Evolutionary conservation across 345 rosid genomes (phyloP).

Genomic region (thale cress (Arabidopsis thaliana)): DNA sequence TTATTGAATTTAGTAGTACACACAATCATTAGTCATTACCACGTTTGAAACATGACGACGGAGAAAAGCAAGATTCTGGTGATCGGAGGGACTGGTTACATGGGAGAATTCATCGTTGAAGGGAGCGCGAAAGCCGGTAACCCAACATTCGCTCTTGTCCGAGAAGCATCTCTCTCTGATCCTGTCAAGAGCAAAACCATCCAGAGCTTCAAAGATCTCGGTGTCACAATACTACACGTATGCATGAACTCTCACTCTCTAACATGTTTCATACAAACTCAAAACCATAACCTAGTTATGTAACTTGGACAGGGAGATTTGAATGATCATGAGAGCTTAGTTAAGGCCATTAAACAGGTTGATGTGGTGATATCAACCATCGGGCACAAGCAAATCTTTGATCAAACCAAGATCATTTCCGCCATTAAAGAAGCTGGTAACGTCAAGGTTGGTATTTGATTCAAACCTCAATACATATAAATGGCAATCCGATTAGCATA

Average conservation of each 20-base stretch:
- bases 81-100: conserved; percentile 48
- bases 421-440: conserved; percentile 53
- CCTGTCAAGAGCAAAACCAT: conserved; percentile 40
- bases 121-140: conserved; percentile 41
- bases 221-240: conserved; percentile 37
- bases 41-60: not conserved
- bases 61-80: conserved; percentile 42
- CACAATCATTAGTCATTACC: not conserved
- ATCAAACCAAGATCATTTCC: conserved; percentile 47
- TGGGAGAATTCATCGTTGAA: conserved; percentile 43
- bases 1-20: not conserved
- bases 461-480: not conserved
- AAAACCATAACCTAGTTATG: not conserved
- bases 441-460: conserved; percentile 35
- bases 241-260: not conserved
- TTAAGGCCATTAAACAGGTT: conserved; percentile 46
- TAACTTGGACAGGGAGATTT: conserved; percentile 42
- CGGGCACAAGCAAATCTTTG: conserved; percentile 12
- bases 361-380: conserved; percentile 49
- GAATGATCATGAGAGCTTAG: conserved; percentile 43
- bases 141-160: conserved; percentile 45
- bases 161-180: conserved; percentile 38
- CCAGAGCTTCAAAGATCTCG: conserved; percentile 37
- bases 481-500: too few relatives aligned
- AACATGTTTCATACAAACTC: not conserved